phyloP scores from a whole-genome alignment of 148 eudicot species.

The Silene uniflora region DNA sequence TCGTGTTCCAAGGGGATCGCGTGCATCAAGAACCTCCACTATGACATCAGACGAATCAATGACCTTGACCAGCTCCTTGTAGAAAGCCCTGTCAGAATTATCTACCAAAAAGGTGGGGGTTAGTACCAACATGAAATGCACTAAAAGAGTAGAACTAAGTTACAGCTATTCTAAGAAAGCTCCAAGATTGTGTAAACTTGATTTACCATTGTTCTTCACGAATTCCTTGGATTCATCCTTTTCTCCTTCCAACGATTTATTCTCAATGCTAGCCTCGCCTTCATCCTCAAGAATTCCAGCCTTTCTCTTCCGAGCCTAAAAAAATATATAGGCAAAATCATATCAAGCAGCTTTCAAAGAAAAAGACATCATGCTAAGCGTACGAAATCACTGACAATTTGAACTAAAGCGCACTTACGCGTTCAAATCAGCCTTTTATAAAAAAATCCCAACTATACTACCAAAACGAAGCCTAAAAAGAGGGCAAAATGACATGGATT shows the following conservation, averaged over 20 bases:
- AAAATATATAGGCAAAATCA: neutral
- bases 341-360: neutral
- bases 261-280: slow-evolving; percentile 35
- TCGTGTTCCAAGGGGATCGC: slow-evolving; percentile 94
- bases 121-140: neutral
- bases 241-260: slow-evolving; percentile 30
- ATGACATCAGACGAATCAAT: slow-evolving; percentile 94
- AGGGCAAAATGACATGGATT: neutral
- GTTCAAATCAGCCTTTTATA: neutral
- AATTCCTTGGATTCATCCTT: slow-evolving; percentile 23
- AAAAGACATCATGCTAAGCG: neutral
- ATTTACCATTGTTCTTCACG: slow-evolving; percentile 51
- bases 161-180: neutral
- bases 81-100: slow-evolving; percentile 76
- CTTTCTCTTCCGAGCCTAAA: slow-evolving; percentile 78
- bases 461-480: neutral
- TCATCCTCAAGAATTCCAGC: slow-evolving; percentile 62
- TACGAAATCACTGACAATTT: neutral
- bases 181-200: neutral
- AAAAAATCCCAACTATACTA: neutral
- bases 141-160: neutral
- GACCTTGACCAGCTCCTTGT: slow-evolving; percentile 94
- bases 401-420: neutral
- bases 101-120: slow-evolving; percentile 38
- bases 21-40: slow-evolving; percentile 95